Percentiles rank a stretch among this genome's conserved stretches.
Evolutionary conservation across 1,139 yeast genomes (phyloP).

Genomic region (Meyerozyma sp.): DNA sequence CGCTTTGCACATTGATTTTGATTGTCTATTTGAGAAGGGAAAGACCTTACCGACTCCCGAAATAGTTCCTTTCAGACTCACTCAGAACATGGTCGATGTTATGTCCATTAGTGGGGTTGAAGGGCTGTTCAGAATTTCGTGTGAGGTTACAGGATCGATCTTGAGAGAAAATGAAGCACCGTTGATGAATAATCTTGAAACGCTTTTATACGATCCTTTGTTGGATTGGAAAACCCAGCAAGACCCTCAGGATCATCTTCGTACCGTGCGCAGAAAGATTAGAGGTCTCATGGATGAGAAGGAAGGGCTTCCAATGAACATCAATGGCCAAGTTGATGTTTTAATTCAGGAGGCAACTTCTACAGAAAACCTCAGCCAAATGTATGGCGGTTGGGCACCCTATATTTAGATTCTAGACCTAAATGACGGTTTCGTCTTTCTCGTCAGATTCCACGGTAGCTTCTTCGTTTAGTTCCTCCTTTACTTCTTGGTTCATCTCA

Average conservation of each 20-base stretch:
- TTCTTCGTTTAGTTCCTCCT: neutral
- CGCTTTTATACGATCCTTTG: conserved; percentile 88
- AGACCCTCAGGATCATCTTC: conserved; percentile 65
- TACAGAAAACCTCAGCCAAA: conserved; percentile 62
- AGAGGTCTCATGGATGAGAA: conserved; percentile 74
- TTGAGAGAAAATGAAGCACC: conserved; percentile 81
- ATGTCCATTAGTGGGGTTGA: conserved; percentile 89
- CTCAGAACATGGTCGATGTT: conserved; percentile 86
- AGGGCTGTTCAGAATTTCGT: conserved; percentile 79
- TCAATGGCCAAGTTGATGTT: conserved; percentile 89
- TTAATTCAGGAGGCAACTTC: conserved; percentile 82
- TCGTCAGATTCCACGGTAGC: neutral
- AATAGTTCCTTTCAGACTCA: conserved; percentile 87
- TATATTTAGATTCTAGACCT: conserved; percentile 23
- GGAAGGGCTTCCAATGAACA: conserved; percentile 83
- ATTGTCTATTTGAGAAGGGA: conserved; percentile 88
- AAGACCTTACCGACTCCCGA: conserved; percentile 75
- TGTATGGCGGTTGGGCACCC: conserved; percentile 97
- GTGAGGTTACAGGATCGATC: conserved; percentile 77
- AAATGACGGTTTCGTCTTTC: neutral
- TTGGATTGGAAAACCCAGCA: conserved; percentile 57
- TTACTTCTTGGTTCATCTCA: no score
- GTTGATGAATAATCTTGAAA: conserved; percentile 85
- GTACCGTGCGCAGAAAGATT: conserved; percentile 70
- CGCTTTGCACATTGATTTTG: conserved; percentile 91